Evolutionary conservation across 2,329 filamentous ascomycete genomes (phyloP), one percentile per base, ranked within the genome.

Genomic region (Aspergillus sergii): DNA sequence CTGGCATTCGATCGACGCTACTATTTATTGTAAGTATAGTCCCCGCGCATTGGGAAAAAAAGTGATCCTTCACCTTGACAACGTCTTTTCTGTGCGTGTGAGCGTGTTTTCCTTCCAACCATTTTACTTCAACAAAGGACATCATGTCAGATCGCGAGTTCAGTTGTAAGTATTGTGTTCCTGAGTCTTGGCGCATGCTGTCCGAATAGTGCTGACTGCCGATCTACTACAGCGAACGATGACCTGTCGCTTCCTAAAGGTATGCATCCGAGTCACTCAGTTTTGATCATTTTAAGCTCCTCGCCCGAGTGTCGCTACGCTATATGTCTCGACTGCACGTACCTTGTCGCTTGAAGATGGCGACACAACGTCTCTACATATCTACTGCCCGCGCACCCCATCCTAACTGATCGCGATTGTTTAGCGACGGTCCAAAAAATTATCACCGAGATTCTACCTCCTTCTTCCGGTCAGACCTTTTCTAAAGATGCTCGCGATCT

Each of bases 401-500:
- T 34, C 19, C 28, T 43, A 28, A 45, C 62, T 68, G 60, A 66
- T 50, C 26, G 39, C 28, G 16, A 21, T 50, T 65, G 26, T 46
- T 23, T 72, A 89, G 88, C 88, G 53, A 91, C 88, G 55, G 88
- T 91, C 48, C 87, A 89, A 73, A 91, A 91, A 80, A 99, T 99
- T 69, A 94, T 99, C 71, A 90, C 90, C 63, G 95, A 99, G 78
- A 97, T 99, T 72, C 86, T 99, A 1, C 89, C 93, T 1, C 82
- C 90, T 0, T 88, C 90, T 56, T 85, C 85, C 21, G 92, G 93
- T 57, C 87, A 96, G 66, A 90, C 91, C 1, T 98, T 98, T 76
- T 92, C 94, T 50, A 97, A 97, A 78, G 95, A 99, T 73, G 94
- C 94, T 14, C 90, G 95, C 64, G 95, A 99, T 75, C 85, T 98